Conservation (phyloP, 2,329 filamentous ascomycete genomes). For the Aspergillus puulaauensis region DNA sequence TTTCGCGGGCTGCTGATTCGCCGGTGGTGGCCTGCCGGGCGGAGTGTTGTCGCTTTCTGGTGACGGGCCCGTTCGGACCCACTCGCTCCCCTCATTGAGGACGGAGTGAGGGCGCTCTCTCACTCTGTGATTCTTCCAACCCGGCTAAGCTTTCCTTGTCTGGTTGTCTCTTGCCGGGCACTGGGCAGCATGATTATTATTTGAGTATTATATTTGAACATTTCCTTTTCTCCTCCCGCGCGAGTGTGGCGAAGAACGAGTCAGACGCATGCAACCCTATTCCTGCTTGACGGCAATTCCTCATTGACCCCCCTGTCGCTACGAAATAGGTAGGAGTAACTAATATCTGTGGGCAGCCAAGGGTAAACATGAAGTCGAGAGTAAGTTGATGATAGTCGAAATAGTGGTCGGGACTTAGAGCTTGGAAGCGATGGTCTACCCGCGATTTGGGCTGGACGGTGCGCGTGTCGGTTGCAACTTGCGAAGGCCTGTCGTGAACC, state of each 20-base stretch:
- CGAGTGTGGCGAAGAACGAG: slow-evolving; percentile 5
- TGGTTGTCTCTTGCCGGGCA: slow-evolving; percentile 3
- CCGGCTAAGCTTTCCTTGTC: slow-evolving; percentile 28
- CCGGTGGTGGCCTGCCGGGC: slow-evolving; percentile 10
- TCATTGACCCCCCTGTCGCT: neutral
- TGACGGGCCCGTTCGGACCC: slow-evolving; percentile 24
- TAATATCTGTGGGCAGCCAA: too few relatives aligned
- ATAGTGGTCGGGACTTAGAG: slow-evolving; percentile 21
- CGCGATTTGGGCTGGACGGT: slow-evolving; percentile 32
- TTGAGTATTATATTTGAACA: slow-evolving; percentile 4
- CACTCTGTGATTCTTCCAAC: neutral
- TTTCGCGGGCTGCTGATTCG: slow-evolving; percentile 12
- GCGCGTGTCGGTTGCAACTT: slow-evolving; percentile 14
- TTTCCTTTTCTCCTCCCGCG: slow-evolving; percentile 3
- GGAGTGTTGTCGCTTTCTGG: slow-evolving; percentile 24
- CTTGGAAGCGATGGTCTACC: slow-evolving; percentile 33
- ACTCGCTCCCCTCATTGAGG: slow-evolving; percentile 20
- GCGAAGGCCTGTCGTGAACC: slow-evolving; percentile 28
- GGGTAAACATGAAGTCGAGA: slow-evolving; percentile 17
- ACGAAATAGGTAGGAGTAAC: too few relatives aligned
- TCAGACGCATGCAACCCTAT: slow-evolving; percentile 3
- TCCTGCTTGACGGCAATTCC: neutral
- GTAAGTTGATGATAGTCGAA: slow-evolving; percentile 16
- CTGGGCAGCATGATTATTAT: neutral
- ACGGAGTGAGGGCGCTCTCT: neutral